Evolutionary conservation across 352 stramenopile species (phyloP).

Genomic region (Hyaloperonospora brassicae): DNA sequence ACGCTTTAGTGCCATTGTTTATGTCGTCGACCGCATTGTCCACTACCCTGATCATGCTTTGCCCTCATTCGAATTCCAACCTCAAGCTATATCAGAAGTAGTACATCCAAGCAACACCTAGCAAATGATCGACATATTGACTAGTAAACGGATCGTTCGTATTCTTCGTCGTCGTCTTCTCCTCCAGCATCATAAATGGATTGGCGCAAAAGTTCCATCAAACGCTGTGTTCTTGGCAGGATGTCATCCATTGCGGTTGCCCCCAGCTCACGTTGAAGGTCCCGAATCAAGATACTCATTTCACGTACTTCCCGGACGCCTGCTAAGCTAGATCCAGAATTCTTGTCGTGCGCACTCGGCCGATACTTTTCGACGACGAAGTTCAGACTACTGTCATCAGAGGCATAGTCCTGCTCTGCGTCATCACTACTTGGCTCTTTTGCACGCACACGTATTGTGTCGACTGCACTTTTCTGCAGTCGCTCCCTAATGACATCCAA

Average conservation of each 20-base stretch:
- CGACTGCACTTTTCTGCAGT: slow-evolving; percentile 15
- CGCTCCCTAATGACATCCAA: slow-evolving; percentile 43
- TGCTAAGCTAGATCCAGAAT: slow-evolving; percentile 26
- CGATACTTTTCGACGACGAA: slow-evolving; percentile 54
- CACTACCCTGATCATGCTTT: too few relatives aligned
- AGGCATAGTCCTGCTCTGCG: slow-evolving; percentile 13
- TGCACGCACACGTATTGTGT: slow-evolving; percentile 3
- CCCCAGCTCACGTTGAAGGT: slow-evolving; percentile 71
- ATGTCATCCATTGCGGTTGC: slow-evolving; percentile 68
- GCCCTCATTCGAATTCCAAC: too few relatives aligned
- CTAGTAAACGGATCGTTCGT: slow-evolving; percentile 21
- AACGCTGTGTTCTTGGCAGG: slow-evolving; percentile 55
- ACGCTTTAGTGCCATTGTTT: too few relatives aligned
- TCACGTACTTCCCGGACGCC: slow-evolving; percentile 66
- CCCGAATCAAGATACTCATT: slow-evolving; percentile 61
- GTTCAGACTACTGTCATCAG: slow-evolving; percentile 25
- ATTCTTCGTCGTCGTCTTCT: slow-evolving; percentile 22
- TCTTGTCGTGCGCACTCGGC: slow-evolving; percentile 6
- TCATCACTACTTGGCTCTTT: slow-evolving; percentile 4
- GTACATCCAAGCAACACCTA: too few relatives aligned
- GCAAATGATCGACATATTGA: too few relatives aligned
- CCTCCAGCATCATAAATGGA: slow-evolving; percentile 45
- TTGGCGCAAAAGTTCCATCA: slow-evolving; percentile 77
- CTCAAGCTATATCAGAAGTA: too few relatives aligned
- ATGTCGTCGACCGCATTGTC: too few relatives aligned